Conservation (phyloP, 2,329 filamentous ascomycete genomes). For the Akanthomyces uredinophilus region DNA sequence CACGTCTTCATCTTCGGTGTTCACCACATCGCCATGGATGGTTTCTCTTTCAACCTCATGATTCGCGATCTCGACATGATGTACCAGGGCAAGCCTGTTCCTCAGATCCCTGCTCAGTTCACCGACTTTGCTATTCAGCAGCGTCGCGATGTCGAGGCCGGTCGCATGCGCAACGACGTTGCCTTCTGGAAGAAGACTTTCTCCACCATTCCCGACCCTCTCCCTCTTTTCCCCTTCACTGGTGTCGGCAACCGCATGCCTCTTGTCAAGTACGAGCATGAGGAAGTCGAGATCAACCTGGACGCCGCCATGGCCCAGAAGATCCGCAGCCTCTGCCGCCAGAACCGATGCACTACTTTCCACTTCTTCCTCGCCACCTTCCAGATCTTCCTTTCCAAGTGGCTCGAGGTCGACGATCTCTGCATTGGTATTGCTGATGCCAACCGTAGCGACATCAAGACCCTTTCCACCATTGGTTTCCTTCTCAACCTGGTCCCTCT, state of each 20-base stretch:
- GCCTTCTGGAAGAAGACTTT: constrained; percentile 19
- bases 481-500: constrained; percentile 42
- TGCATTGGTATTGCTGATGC: constrained; percentile 41
- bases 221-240: constrained; percentile 19
- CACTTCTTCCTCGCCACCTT: constrained; percentile 43
- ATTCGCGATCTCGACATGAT: constrained; percentile 38
- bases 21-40: constrained; percentile 50
- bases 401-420: constrained; percentile 31
- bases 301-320: constrained; percentile 14
- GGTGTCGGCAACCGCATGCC: constrained; percentile 12
- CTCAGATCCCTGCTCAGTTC: constrained; percentile 27
- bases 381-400: constrained; percentile 26
- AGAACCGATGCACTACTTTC: constrained; percentile 28
- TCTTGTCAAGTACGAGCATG: constrained; percentile 16
- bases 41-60: constrained; percentile 39
- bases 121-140: constrained; percentile 33
- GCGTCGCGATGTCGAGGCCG: constrained; percentile 22
- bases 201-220: constrained; percentile 13
- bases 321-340: constrained; percentile 18
- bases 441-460: constrained; percentile 20
- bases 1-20: constrained; percentile 40
- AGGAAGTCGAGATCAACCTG: constrained; percentile 14
- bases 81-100: constrained; percentile 29
- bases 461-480: constrained; percentile 33
- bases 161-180: constrained; percentile 20